Evolutionary conservation across 148 eudicot species (phyloP), one percentile per base, ranked within the genome.

Genomic region (Fallopia convolvulus): DNA sequence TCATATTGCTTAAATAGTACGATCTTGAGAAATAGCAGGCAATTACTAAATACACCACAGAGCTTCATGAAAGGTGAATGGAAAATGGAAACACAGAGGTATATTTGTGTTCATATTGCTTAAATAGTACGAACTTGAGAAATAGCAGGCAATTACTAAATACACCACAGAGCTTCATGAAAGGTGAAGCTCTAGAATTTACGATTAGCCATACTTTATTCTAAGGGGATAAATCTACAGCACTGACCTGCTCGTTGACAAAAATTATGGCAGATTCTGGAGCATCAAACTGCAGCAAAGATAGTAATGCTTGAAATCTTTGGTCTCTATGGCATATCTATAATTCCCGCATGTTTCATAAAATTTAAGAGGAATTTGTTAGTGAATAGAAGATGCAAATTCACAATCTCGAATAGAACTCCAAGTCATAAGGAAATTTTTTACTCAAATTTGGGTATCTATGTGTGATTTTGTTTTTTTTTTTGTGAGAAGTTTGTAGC

Each of bases 231-330:
- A 73, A 73, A 42, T 44, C 33, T 49, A 39, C 63, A 75, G 33
- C 77, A 81, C 90, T 85, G 78, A 95, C 99, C 89, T 91, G 99
- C 81, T 88, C 94, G 53, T 87, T 85, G 76, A 90, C 97, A 82
- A 95, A 94, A 76, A 92, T 82, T 77, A 95, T 92, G 80, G 99
- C 99, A 79, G 99, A 91, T 76, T 86, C 83, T 26, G 97, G 97
- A 56, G 86, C 78, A 82, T 95, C 99, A 9, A 81, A 81, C 76
- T 83, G 85, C 82, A 95, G 78, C 84, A 95, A 78, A 72, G 90
- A 87, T 65, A 85, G 70, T 77, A 95, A 83, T 49, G 91, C 87
- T 78, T 85, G 81, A 74, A 75, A 82, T 76, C 86, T 89, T 82
- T 88, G 88, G 77, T 76, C 82, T 84, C 83, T 89, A 40, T 79